These are phyloP conservation scores for Colletotrichum sp. DNA, from an alignment of 2,329 filamentous ascomycete species.

Conservation along the genomic window DNA sequence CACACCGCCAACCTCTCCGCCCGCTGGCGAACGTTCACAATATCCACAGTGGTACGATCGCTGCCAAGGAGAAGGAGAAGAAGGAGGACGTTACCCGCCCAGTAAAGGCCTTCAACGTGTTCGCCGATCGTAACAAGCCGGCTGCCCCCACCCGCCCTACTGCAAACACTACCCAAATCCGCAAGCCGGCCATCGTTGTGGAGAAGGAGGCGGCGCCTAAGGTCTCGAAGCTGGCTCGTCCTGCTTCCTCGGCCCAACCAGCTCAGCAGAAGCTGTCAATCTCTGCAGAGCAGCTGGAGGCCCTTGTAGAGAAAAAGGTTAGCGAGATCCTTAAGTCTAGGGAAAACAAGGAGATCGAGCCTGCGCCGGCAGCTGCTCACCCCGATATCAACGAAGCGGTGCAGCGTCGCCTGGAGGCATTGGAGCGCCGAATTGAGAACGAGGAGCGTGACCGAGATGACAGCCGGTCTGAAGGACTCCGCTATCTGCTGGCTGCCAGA, in stretches of 20 bases:
- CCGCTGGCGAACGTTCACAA: constrained; percentile 80
- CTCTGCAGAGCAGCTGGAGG: constrained; percentile 80
- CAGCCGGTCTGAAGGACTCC: constrained; percentile 78
- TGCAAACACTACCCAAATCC: constrained; percentile 37
- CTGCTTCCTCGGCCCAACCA: constrained; percentile 33
- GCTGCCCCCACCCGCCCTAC: constrained; percentile 35
- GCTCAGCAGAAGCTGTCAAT: constrained; percentile 49
- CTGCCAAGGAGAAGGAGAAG: constrained; percentile 47
- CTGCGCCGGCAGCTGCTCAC: constrained; percentile 36
- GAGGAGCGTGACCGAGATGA: constrained; percentile 67
- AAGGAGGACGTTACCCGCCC: constrained; percentile 69
- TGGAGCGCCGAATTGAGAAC: constrained; percentile 83
- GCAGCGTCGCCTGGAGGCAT: constrained; percentile 78
- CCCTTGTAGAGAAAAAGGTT: constrained; percentile 90
- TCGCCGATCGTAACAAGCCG: constrained; percentile 72
- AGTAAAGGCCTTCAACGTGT: constrained; percentile 85
- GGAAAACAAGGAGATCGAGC: constrained; percentile 60
- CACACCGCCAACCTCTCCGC: constrained; percentile 76
- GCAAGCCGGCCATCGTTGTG: constrained; percentile 45
- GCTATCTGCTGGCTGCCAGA: constrained; percentile 87
- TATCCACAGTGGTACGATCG: constrained; percentile 65
- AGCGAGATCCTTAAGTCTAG: constrained; percentile 86
- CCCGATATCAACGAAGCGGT: constrained; percentile 76
- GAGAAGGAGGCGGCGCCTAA: constrained; percentile 42
- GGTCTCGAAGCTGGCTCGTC: constrained; percentile 34